Evolutionary conservation across 352 stramenopile genomes (phyloP).

Genomic region (Phytopythium chamaehyphon): DNA sequence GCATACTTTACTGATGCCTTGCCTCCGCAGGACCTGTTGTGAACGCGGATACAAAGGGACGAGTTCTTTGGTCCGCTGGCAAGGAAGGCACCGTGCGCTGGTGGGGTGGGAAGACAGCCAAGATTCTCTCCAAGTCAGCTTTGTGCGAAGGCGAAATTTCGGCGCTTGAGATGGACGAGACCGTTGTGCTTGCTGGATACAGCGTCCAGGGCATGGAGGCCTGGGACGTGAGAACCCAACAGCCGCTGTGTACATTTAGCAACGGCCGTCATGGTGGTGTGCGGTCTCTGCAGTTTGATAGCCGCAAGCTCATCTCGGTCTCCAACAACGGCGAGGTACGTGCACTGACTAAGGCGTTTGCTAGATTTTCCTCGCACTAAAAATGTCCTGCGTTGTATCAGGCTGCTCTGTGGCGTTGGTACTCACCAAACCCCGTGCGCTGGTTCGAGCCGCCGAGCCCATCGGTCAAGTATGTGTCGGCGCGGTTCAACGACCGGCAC

Average conservation of each 20-base stretch:
- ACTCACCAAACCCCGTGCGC: slow-evolving; percentile 67
- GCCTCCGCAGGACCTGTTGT: slow-evolving; percentile 73
- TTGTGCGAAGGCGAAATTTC: slow-evolving; percentile 74
- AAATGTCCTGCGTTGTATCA: slow-evolving; percentile 16
- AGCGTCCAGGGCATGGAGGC: slow-evolving; percentile 80
- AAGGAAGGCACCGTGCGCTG: slow-evolving; percentile 80
- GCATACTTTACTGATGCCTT: too few relatives aligned
- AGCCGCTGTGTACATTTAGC: slow-evolving; percentile 83
- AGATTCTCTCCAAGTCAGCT: slow-evolving; percentile 80
- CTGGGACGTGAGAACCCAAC: slow-evolving; percentile 86
- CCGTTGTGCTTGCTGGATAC: slow-evolving; percentile 83
- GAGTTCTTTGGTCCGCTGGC: slow-evolving; percentile 82
- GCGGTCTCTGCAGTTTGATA: slow-evolving; percentile 80
- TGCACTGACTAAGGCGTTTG: too few relatives aligned
- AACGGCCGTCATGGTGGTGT: slow-evolving; percentile 64
- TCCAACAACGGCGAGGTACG: slow-evolving; percentile 68
- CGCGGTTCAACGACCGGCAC: slow-evolving; percentile 69
- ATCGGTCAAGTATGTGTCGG: slow-evolving; percentile 55
- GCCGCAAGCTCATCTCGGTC: slow-evolving; percentile 82
- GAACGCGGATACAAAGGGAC: slow-evolving; percentile 81
- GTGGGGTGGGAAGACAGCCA: slow-evolving; percentile 87
- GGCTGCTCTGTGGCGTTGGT: slow-evolving; percentile 83
- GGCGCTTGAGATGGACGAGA: slow-evolving; percentile 87
- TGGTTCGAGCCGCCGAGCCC: slow-evolving; percentile 61
- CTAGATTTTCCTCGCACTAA: too few relatives aligned